Evolutionary conservation across 1,284 basidiomycete species (phyloP).

Genomic region (Wallemia hederae): DNA sequence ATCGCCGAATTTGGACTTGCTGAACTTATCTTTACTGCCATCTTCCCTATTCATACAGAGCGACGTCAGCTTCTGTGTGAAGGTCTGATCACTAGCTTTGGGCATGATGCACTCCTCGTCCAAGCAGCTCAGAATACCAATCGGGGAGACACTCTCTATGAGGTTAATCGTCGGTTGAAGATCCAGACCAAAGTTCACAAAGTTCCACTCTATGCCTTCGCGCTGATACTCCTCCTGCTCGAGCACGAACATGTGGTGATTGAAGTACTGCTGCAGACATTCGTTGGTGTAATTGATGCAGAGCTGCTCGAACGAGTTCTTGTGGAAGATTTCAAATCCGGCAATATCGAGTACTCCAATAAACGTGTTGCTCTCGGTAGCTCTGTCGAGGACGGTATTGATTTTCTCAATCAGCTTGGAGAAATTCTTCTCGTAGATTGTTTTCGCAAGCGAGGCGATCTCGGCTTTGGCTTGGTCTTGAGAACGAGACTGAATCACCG

Average conservation of each 20-base stretch:
- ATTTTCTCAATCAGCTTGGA: slow-evolving; percentile 77
- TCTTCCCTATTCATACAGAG: slow-evolving; percentile 18
- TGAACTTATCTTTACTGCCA: slow-evolving; percentile 37
- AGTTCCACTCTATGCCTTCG: slow-evolving; percentile 94
- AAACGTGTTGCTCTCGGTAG: slow-evolving; percentile 73
- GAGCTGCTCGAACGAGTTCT: slow-evolving; percentile 81
- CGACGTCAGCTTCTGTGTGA: slow-evolving; percentile 52
- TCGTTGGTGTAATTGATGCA: slow-evolving; percentile 99
- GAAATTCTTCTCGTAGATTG: slow-evolving; percentile 90
- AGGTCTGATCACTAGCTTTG: slow-evolving; percentile 77
- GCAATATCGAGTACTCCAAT: slow-evolving; percentile 98
- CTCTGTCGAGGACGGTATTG: slow-evolving; percentile 75
- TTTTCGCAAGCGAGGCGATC: slow-evolving; percentile 73
- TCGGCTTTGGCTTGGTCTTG: slow-evolving; percentile 81
- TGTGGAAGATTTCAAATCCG: slow-evolving; percentile 63
- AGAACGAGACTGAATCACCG: slow-evolving; percentile 79
- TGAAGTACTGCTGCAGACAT: slow-evolving; percentile 90
- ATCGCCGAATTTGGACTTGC: slow-evolving; percentile 52
- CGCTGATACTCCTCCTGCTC: slow-evolving; percentile 97
- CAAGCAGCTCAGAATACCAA: slow-evolving; percentile 74
- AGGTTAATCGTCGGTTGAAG: slow-evolving; percentile 95
- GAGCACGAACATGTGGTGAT: slow-evolving; percentile 98
- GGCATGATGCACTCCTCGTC: slow-evolving; percentile 99
- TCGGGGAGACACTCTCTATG: slow-evolving; percentile 44
- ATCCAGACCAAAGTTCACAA: slow-evolving; percentile 93